Percentiles rank a stretch among this genome's conserved stretches.
These are phyloP conservation scores for Nemania sp. DNA, from an alignment of 2,329 filamentous ascomycete species.

Conservation along the genomic window DNA sequence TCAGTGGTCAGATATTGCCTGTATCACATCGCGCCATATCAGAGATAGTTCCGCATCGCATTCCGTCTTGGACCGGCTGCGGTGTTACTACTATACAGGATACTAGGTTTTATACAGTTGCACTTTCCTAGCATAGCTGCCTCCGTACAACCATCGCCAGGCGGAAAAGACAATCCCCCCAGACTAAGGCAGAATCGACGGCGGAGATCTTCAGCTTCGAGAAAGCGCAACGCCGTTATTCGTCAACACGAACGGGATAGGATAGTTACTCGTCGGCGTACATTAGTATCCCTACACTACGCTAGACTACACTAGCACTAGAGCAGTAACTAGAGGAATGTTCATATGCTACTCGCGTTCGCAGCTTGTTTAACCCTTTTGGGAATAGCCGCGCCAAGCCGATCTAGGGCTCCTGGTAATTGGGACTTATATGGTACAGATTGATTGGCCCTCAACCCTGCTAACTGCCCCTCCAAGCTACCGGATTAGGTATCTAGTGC, in stretches of 20 bases:
- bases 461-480: neutral
- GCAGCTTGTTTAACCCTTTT: slow-evolving; percentile 13
- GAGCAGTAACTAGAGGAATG: too few species aligned
- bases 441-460: slow-evolving; percentile 15
- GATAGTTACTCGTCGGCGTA: too few species aligned
- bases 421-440: neutral
- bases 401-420: slow-evolving; percentile 4
- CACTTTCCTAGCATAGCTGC: too few species aligned
- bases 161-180: neutral
- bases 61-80: neutral
- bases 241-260: neutral
- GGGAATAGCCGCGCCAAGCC: neutral
- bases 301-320: too few species aligned
- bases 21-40: too few species aligned
- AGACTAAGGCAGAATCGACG: neutral
- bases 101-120: too few species aligned
- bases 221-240: slow-evolving; percentile 1
- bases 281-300: too few species aligned
- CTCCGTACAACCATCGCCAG: too few species aligned
- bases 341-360: slow-evolving; percentile 8
- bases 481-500: neutral
- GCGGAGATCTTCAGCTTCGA: slow-evolving; percentile 4
- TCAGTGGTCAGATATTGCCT: too few species aligned
- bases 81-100: too few species aligned
- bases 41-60: neutral